phyloP scores from a whole-genome alignment of 1,284 basidiomycete genomes.

The Ganoderma lingzhi region DNA sequence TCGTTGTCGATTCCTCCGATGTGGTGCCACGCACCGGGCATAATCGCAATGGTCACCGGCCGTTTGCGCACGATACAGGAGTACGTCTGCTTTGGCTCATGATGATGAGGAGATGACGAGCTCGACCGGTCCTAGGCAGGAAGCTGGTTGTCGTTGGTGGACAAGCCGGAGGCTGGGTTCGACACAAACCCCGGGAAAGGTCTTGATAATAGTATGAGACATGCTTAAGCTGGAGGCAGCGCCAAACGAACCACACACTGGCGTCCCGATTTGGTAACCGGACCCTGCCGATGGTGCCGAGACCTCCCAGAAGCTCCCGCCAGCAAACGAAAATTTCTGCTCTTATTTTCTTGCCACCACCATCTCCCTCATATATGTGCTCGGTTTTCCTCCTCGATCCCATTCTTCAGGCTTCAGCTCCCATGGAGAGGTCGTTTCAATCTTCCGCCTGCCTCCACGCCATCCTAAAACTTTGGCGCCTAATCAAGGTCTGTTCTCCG shows the following conservation, averaged over 20 bases:
- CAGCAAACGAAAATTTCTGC: constrained; percentile 19
- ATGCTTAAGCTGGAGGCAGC: not conserved
- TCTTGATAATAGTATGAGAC: too few relatives aligned
- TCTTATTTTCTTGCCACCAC: constrained; percentile 10
- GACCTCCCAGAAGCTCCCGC: constrained; percentile 7
- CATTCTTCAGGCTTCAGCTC: not conserved
- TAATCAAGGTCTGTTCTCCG: not conserved
- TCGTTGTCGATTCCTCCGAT: not conserved
- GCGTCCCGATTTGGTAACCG: constrained; percentile 10
- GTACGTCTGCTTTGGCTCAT: not conserved
- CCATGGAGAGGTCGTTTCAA: not conserved
- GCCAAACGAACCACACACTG: constrained; percentile 11
- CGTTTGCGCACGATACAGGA: not conserved
- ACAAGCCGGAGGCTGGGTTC: not conserved
- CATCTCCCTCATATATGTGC: constrained; percentile 3
- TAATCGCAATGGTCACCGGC: not conserved
- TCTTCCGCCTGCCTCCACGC: not conserved
- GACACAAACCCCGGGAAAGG: too few relatives aligned
- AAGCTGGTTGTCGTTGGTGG: not conserved
- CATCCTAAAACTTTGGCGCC: not conserved
- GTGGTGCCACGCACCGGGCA: constrained; percentile 5
- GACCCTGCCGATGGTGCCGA: constrained; percentile 9
- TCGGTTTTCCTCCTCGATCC: not conserved
- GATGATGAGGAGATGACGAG: constrained; percentile 4
- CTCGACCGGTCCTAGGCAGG: not conserved